Conservation (phyloP, 768 basidiomycete species). For the Tephrocybe rancida region DNA sequence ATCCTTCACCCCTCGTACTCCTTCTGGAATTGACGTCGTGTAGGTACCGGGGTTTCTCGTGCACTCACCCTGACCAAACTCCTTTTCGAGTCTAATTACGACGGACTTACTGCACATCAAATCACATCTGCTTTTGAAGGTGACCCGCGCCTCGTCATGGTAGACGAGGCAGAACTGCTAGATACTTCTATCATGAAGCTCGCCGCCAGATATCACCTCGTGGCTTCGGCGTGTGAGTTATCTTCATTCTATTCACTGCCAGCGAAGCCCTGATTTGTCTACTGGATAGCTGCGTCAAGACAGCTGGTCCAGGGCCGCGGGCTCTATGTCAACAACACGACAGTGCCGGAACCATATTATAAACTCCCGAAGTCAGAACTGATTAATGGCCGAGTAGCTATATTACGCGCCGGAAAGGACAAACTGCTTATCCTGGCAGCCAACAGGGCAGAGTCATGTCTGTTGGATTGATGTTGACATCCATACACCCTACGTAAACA, state of each 20-base stretch:
- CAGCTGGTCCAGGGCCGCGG: slow-evolving; percentile 66
- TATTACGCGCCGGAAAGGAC: slow-evolving; percentile 77
- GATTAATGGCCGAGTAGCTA: slow-evolving; percentile 60
- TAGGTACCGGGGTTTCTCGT: slow-evolving; percentile 39
- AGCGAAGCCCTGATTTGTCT: slow-evolving; percentile 2
- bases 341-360: slow-evolving; percentile 51
- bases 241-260: not conserved
- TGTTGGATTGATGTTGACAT: not conserved
- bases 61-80: slow-evolving; percentile 47
- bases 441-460: not conserved
- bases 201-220: slow-evolving; percentile 57
- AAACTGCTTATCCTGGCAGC: slow-evolving; percentile 58
- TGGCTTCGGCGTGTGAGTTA: slow-evolving; percentile 65
- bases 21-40: not conserved
- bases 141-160: slow-evolving; percentile 66
- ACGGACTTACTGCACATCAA: slow-evolving; percentile 53
- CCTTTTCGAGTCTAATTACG: slow-evolving; percentile 44
- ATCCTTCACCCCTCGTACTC: slow-evolving; percentile 4
- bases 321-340: slow-evolving; percentile 69
- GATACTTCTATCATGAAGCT: slow-evolving; percentile 61
- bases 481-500: too few species aligned
- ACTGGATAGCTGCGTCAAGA: slow-evolving; percentile 60
- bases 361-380: slow-evolving; percentile 48
- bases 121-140: slow-evolving; percentile 62
- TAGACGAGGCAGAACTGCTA: slow-evolving; percentile 52